Base-by-base conservation (phyloP, 208 protist species). In the Polymyxa betae region DNA sequence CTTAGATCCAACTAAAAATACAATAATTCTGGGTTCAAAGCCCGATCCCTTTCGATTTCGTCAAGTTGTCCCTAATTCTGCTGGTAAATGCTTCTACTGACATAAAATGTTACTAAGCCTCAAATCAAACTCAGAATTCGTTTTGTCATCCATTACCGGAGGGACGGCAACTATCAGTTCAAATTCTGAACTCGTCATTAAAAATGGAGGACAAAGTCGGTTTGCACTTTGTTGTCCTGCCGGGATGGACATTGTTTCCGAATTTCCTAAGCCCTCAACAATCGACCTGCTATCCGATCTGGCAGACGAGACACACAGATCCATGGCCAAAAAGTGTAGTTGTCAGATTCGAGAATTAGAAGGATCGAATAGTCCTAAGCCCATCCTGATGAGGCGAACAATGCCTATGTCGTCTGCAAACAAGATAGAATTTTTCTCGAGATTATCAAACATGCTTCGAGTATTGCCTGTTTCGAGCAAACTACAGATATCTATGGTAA, bases 81-180 rank as follows among this genome's bases (percentile, higher is more conserved):
- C 72, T 35, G n/a, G 72, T 82, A 40, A 82, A 35, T 20, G 12
- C 5, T 38, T 20, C n/a, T 5, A 38, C n/a, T 43, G 5, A 5
- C 5, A n/a, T 82, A 5, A 60, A 29, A 24, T 60, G 72, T 5
- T 82, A 40, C 5, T 45, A 5, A 35, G 72, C 5, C n/a, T 38
- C n/a, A 82, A 82, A 43, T 40, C 72, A 82, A n/a, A 38, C 35
- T 82, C 72, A 60, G 49, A 60, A 60, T 60, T 60, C 24, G 24
- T 60, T 60, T 60, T 60, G 49, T 24, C 24, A 24, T 60, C 49
- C 49, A 24, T 29, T 24, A 24, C 24, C 49, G 49, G 49, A 29
- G 5, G 49, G 5, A 5, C 49, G 5, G 5, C 24, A 60, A 60
- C 24, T 60, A 5, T 60, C 49, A 5, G 5, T 24, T 24, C 49